A percentile compares a stretch with the other conserved stretches of the same genome.
These are phyloP conservation scores for Citrus sp. DNA, from an alignment of 345 rosid genomes.

Conservation along the genomic window DNA sequence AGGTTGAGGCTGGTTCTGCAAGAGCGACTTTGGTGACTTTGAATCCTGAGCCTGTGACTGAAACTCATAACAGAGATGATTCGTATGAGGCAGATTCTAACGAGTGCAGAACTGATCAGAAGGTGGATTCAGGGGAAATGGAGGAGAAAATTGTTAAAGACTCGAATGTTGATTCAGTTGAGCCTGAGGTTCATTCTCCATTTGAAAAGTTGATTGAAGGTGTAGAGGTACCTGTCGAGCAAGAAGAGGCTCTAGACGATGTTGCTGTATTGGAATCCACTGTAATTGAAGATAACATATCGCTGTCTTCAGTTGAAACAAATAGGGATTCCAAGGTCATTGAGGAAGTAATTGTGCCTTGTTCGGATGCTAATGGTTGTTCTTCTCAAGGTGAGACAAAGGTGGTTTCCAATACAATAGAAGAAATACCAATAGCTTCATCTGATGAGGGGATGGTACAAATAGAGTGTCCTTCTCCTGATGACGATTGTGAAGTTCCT, in stretches of 20 bases:
- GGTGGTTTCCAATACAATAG: constrained; percentile 10
- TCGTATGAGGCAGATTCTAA: constrained; percentile 20
- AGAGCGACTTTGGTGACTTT: constrained; percentile 12
- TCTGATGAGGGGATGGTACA: neutral
- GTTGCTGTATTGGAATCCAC: constrained; percentile 12
- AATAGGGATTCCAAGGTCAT: constrained; percentile 2
- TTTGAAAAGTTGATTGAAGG: constrained; percentile 7
- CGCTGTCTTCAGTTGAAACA: constrained; percentile 5
- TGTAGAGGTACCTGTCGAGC: constrained; percentile 13
- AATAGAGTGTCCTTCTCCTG: neutral
- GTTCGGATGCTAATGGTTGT: neutral
- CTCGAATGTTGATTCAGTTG: constrained; percentile 15
- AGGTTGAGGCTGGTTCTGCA: constrained; percentile 11
- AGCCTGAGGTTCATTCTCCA: constrained; percentile 7
- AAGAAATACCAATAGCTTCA: constrained; percentile 6
- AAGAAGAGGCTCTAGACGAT: constrained; percentile 3
- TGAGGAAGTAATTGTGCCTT: constrained; percentile 2
- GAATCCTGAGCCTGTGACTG: constrained; percentile 3
- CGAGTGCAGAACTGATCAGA: constrained; percentile 4
- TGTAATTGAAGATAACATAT: constrained; percentile 4
- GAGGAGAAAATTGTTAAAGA: constrained; percentile 14
- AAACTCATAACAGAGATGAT: constrained; percentile 3
- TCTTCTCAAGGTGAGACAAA: neutral
- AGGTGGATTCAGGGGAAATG: constrained; percentile 7
- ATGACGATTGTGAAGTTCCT: neutral